Evolutionary conservation across 2,329 filamentous ascomycete genomes (phyloP), one percentile per base, ranked within the genome.

Genomic region (Teratosphaeria zuluensis): DNA sequence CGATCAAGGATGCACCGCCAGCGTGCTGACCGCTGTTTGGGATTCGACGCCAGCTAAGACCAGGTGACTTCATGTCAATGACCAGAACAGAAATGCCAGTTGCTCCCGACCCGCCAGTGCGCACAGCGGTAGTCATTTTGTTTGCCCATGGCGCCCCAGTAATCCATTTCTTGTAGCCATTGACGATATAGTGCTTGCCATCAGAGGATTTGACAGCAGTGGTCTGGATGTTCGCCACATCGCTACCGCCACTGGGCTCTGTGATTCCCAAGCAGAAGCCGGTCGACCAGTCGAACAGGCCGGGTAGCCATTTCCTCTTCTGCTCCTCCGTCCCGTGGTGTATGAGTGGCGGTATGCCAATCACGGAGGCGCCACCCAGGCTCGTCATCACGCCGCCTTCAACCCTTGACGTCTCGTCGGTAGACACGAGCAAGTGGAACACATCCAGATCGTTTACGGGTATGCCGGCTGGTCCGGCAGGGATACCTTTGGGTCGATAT

Each of bases 21-120:
- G 83, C 84, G 64, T 84, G 81, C n/a, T 86, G 83, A 2, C 85
- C 86, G 30, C 80, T 84, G 69, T 88, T 88, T 56, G 79, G 72
- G 70, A 88, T 85, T 55, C 76, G 78, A 21, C 81, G 75, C 55
- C 76, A 75, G 1, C 75, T 74, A 6, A 85, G 72, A n/a, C 83
- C 83, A 2, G 75, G 71, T 0, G 72, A 68, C 51, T 75, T 69
- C 32, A 81, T 72, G 0, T 82, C 78, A 28, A 86, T 82, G 2
- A 86, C 79, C 1, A 86, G 70, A 1, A 85, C 74, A 0, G 81
- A 83, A 32, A 86, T 76, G 3, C 83, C 83, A 1, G 66, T 65
- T 56, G 75, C 75, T 11, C 83, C 83, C 0, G 77, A 70, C 0
- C 77, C 80, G 4, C 82, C 81, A 0, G 83, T 86, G 6, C 83